These are phyloP conservation scores for Hydrangea macrophylla DNA, from an alignment of 148 eudicot genomes.

Conservation along the genomic window DNA sequence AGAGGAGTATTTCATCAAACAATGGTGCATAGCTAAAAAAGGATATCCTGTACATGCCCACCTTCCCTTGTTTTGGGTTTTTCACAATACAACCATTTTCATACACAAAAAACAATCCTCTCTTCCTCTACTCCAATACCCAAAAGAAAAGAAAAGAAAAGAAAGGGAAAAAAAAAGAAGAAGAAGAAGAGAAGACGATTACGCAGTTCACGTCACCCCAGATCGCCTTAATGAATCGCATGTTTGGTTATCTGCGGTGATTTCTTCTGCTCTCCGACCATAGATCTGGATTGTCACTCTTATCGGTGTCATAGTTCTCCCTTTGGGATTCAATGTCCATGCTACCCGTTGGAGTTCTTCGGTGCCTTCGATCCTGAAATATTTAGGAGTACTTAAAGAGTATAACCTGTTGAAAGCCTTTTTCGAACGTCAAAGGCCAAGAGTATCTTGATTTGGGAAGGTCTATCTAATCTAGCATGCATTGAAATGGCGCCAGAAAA, in stretches of 20 bases:
- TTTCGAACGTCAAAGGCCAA: neutral
- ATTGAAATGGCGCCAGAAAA: neutral
- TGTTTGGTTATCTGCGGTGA: constrained; percentile 18
- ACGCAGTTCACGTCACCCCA: neutral
- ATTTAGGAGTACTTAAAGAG: neutral
- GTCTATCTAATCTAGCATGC: too few relatives aligned
- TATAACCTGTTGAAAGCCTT: neutral
- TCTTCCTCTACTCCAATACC: constrained; percentile 7
- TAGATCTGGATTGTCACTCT: constrained; percentile 71
- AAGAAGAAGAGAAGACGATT: neutral
- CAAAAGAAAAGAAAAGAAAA: neutral
- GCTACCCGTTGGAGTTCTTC: constrained; percentile 50
- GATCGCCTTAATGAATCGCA: neutral
- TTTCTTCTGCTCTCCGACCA: constrained; percentile 62
- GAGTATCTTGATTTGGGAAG: too few relatives aligned
- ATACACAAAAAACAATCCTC: constrained; percentile 13
- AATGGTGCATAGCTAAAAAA: neutral
- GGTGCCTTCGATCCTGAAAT: constrained; percentile 78
- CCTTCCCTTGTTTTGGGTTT: neutral
- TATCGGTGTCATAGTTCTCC: constrained; percentile 65
- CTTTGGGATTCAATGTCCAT: constrained; percentile 53
- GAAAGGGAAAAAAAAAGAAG: neutral
- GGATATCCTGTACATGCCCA: constrained; percentile 17
- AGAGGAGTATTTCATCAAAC: neutral
- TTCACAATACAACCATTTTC: constrained; percentile 5